Conservation (phyloP, 768 basidiomycete species). For the Pleurotus tuoliensis region DNA sequence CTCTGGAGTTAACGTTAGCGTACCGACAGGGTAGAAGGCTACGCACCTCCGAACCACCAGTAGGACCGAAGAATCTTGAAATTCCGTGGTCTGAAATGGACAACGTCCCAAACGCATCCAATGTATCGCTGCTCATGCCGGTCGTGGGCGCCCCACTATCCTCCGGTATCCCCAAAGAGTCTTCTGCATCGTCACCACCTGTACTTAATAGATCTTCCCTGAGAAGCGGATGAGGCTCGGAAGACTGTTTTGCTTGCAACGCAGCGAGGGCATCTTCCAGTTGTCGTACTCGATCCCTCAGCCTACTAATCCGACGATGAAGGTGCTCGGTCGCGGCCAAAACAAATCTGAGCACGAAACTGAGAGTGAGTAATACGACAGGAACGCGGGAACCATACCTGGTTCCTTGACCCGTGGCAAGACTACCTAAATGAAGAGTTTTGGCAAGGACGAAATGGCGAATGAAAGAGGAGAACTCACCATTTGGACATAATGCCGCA, state of each 20-base stretch:
- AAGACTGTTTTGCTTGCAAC: slow-evolving; percentile 46
- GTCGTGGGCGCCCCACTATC: slow-evolving; percentile 8
- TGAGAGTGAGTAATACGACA: background rate
- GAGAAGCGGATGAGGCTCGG: slow-evolving; percentile 58
- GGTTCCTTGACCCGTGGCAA: slow-evolving; percentile 79
- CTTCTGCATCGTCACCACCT: slow-evolving; percentile 27
- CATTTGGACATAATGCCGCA: slow-evolving; percentile 68
- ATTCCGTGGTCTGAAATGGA: slow-evolving; percentile 58
- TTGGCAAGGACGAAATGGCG: slow-evolving; percentile 2
- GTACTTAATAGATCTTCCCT: slow-evolving; percentile 44
- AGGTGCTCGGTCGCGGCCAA: slow-evolving; percentile 66
- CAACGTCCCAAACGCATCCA: slow-evolving; percentile 58
- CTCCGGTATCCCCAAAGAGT: slow-evolving; percentile 5
- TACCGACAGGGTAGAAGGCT: background rate
- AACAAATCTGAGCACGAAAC: slow-evolving; percentile 35
- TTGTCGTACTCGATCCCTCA: slow-evolving; percentile 51
- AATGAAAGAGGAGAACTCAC: slow-evolving; percentile 26
- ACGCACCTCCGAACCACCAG: slow-evolving; percentile 65
- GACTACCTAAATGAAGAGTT: slow-evolving; percentile 41
- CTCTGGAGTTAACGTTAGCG: background rate
- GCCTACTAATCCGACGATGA: slow-evolving; percentile 49
- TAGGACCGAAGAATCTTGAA: slow-evolving; percentile 63
- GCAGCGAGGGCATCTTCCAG: slow-evolving; percentile 58
- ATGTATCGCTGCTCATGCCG: slow-evolving; percentile 32
- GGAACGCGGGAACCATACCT: slow-evolving; percentile 34